Conservation (phyloP, 2,329 filamentous ascomycete species). For the Trichoderma harzianum region DNA sequence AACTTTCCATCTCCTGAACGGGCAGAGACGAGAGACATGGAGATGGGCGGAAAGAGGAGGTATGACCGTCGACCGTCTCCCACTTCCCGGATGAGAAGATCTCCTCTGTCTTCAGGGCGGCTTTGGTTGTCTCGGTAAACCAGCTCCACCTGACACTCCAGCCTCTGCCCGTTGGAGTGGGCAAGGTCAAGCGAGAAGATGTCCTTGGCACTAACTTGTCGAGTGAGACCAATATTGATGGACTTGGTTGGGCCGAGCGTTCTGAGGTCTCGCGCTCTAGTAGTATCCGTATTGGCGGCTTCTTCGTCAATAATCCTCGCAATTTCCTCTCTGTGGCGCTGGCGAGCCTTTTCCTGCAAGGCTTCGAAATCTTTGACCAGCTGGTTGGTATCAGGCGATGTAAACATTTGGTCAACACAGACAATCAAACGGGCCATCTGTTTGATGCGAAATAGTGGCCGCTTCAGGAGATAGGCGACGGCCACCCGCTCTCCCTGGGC, state of each 20-base stretch:
- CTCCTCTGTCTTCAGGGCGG: constrained; percentile 66
- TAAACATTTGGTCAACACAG: constrained; percentile 56
- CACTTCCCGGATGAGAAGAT: constrained; percentile 91
- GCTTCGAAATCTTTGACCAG: constrained; percentile 57
- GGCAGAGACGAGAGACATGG: constrained; percentile 69
- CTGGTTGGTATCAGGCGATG: constrained; percentile 44
- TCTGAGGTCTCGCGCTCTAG: constrained; percentile 72
- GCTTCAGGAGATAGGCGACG: constrained; percentile 87
- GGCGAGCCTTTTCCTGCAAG: constrained; percentile 73
- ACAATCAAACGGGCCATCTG: constrained; percentile 82
- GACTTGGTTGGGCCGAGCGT: constrained; percentile 69
- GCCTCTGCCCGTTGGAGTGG: constrained; percentile 85
- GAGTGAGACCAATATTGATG: constrained; percentile 68
- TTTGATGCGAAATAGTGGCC: constrained; percentile 83
- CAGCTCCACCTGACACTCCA: constrained; percentile 86
- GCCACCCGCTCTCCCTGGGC: constrained; percentile 85
- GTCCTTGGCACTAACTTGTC: constrained; percentile 86
- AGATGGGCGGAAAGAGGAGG: constrained; percentile 89
- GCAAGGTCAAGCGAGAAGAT: constrained; percentile 80
- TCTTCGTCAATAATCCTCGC: constrained; percentile 80
- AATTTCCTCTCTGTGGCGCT: constrained; percentile 59
- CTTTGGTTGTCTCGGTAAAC: constrained; percentile 76
- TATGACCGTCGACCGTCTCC: constrained; percentile 69
- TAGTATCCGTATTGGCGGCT: constrained; percentile 77
- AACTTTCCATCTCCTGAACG: constrained; percentile 67